Percentiles rank a stretch among this genome's conserved stretches.
Evolutionary conservation across 768 basidiomycete species (phyloP).

Genomic region (Hygrocybe punicea): DNA sequence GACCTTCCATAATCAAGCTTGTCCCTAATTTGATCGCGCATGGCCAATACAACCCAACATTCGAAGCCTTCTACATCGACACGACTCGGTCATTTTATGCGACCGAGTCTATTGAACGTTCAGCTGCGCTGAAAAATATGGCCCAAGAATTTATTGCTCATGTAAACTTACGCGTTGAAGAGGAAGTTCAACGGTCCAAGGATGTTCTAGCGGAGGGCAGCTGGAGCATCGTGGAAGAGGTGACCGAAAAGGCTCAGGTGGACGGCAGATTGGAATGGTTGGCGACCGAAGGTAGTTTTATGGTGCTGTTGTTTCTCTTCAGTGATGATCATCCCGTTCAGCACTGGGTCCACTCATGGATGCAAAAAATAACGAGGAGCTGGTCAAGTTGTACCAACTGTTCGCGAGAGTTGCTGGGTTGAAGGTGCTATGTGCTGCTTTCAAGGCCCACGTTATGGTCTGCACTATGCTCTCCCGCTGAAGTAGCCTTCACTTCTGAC

Average conservation of each 20-base stretch:
- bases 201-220: conserved; percentile 50
- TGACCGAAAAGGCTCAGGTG: conserved; percentile 54
- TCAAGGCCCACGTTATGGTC: conserved; percentile 62
- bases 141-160: conserved; percentile 56
- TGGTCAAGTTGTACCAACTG: conserved; percentile 56
- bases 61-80: conserved; percentile 55
- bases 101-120: conserved; percentile 43
- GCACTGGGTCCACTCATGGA: conserved; percentile 55
- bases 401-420: conserved; percentile 57
- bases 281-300: conserved; percentile 33
- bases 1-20: conserved; percentile 46
- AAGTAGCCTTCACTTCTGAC: not conserved
- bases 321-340: conserved; percentile 19
- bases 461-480: conserved; percentile 7
- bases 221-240: conserved; percentile 48
- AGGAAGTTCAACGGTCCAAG: conserved; percentile 56
- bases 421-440: conserved; percentile 54
- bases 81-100: conserved; percentile 53
- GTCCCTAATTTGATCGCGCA: conserved; percentile 56
- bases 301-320: conserved; percentile 11
- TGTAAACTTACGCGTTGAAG: conserved; percentile 43
- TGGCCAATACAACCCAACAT: conserved; percentile 49
- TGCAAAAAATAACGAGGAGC: conserved; percentile 38
- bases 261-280: conserved; percentile 39
- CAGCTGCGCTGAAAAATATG: conserved; percentile 36